These are phyloP conservation scores for Haplosporangium gracile DNA, from an alignment of 192 early-diverging fungal genomes.

Conservation along the genomic window DNA sequence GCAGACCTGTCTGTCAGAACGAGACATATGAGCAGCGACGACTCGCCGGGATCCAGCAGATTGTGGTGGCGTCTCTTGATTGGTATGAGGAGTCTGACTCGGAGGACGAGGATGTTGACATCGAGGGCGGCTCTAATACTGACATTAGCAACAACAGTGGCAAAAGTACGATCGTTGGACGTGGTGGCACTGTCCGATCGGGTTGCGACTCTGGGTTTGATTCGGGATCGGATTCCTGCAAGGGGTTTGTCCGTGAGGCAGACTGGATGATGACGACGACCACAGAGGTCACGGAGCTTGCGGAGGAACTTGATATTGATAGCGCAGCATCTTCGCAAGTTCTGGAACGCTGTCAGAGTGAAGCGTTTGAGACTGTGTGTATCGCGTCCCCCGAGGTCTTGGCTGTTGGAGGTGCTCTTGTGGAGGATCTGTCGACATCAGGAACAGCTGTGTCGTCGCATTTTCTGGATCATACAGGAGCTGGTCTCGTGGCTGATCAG, in stretches of 20 bases:
- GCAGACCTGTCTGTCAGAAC: background rate
- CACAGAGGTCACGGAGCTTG: background rate
- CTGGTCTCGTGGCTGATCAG: too few species aligned
- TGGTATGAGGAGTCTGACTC: constrained; percentile 46
- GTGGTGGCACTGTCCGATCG: background rate
- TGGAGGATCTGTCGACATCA: too few species aligned
- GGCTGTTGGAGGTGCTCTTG: too few species aligned
- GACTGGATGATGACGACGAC: background rate
- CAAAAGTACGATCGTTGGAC: background rate
- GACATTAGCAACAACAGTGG: background rate
- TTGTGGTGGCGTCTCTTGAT: constrained; percentile 35
- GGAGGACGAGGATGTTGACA: constrained; percentile 10
- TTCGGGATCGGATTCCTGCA: background rate
- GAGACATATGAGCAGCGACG: constrained; percentile 19
- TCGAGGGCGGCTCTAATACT: background rate
- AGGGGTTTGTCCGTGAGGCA: background rate
- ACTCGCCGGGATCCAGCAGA: constrained; percentile 28
- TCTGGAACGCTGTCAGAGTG: too few species aligned
- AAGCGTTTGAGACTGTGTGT: background rate
- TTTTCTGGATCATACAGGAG: too few species aligned
- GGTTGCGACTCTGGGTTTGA: constrained; percentile 1
- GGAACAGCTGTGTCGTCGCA: too few species aligned
- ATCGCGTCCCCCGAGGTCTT: background rate
- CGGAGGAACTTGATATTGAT: background rate
- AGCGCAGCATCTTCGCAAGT: background rate